Evolutionary conservation across 2,329 filamentous ascomycete genomes (phyloP).

Genomic region (Botryotinia calthae): DNA sequence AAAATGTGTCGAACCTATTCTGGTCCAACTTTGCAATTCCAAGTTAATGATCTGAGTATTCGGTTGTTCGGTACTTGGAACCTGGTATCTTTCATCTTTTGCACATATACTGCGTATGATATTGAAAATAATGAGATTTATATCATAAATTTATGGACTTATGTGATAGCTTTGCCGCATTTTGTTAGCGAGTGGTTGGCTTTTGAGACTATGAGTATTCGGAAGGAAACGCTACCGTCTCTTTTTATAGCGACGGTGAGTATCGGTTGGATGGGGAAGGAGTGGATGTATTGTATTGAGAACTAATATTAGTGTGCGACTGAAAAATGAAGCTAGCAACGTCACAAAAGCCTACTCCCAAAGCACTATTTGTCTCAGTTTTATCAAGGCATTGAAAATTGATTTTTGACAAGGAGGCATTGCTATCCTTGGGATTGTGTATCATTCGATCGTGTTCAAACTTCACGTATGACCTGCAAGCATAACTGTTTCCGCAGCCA

Average conservation of each 20-base stretch:
- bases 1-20: background rate
- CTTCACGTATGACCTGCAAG: background rate
- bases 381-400: background rate
- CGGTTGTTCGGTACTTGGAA: conserved; percentile 71
- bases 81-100: conserved; percentile 55
- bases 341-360: background rate
- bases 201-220: conserved; percentile 2
- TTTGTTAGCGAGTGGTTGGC: background rate
- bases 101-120: conserved; percentile 64
- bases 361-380: background rate
- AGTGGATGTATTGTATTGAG: background rate
- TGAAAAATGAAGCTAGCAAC: background rate
- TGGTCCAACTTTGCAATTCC: background rate
- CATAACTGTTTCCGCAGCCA: background rate
- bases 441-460: background rate
- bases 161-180: conserved; percentile 53
- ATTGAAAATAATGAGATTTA: conserved; percentile 56
- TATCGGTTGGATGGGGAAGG: background rate
- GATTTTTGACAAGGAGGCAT: background rate
- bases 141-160: conserved; percentile 60
- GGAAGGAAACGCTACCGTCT: background rate
- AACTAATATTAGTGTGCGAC: background rate
- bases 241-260: background rate
- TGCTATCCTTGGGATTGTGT: background rate
- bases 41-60: conserved; percentile 63